phyloP scores from a whole-genome alignment of 2,329 filamentous ascomycete species.

The Trichoderma endophyticum region DNA sequence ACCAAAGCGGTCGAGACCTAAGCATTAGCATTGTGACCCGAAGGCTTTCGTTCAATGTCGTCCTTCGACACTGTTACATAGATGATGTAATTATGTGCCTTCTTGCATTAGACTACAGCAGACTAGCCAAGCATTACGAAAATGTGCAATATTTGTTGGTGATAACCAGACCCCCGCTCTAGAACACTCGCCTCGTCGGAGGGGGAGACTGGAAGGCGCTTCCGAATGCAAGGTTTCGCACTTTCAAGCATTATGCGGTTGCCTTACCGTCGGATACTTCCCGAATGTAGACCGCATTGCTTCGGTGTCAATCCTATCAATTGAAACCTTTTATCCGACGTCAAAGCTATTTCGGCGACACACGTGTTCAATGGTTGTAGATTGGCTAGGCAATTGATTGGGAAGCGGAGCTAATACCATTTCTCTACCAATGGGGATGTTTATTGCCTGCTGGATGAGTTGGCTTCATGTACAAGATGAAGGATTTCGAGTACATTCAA shows the following conservation, averaged over 20 bases:
- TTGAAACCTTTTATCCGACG: not conserved
- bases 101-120: not conserved
- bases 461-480: no score
- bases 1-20: not conserved
- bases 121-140: not conserved
- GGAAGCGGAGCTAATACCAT: no score
- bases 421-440: no score
- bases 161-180: not conserved
- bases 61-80: not conserved
- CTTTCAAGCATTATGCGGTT: not conserved
- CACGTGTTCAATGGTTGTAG: not conserved
- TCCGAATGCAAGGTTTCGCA: no score
- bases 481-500: no score
- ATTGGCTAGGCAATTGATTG: not conserved
- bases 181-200: no score
- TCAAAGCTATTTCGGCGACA: not conserved
- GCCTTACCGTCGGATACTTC: not conserved
- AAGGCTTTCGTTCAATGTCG: not conserved
- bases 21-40: not conserved
- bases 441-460: no score
- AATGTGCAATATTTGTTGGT: not conserved
- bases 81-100: not conserved
- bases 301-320: not conserved
- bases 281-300: not conserved
- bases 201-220: no score